phyloP scores from a whole-genome alignment of 2,329 filamentous ascomycete genomes.

The Neofusicoccum umdonicola region DNA sequence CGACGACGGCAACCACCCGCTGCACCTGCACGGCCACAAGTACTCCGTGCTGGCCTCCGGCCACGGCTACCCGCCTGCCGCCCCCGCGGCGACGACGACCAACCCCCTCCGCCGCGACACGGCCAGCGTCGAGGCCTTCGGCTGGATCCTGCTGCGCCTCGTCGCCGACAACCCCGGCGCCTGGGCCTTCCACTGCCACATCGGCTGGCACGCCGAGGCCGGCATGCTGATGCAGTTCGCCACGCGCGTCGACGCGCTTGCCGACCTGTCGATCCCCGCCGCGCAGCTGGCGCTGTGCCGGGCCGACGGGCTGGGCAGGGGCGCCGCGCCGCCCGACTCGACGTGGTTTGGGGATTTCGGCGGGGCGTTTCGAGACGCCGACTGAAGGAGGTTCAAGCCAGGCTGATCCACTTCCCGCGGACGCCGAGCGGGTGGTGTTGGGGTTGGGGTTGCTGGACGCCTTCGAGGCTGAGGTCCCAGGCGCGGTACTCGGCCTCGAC shows the following conservation, averaged over 20 bases:
- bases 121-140: conserved; percentile 61
- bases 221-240: conserved; percentile 57
- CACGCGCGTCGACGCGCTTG: conserved; percentile 48
- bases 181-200: conserved; percentile 70
- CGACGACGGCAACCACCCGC: conserved; percentile 43
- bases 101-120: conserved; percentile 65
- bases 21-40: conserved; percentile 56
- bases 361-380: not conserved
- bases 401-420: conserved; percentile 9
- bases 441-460: not conserved
- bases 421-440: not conserved
- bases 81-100: conserved; percentile 19
- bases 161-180: conserved; percentile 63
- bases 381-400: not conserved
- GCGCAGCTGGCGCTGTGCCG: conserved; percentile 49
- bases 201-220: conserved; percentile 57
- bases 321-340: conserved; percentile 51
- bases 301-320: conserved; percentile 47
- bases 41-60: conserved; percentile 62
- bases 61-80: conserved; percentile 26
- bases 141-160: conserved; percentile 63
- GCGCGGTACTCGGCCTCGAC: conserved; percentile 9
- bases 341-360: conserved; percentile 40
- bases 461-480: not conserved
- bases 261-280: conserved; percentile 43